Evolutionary conservation across 768 basidiomycete genomes (phyloP).

Genomic region (Harrya chromipes): DNA sequence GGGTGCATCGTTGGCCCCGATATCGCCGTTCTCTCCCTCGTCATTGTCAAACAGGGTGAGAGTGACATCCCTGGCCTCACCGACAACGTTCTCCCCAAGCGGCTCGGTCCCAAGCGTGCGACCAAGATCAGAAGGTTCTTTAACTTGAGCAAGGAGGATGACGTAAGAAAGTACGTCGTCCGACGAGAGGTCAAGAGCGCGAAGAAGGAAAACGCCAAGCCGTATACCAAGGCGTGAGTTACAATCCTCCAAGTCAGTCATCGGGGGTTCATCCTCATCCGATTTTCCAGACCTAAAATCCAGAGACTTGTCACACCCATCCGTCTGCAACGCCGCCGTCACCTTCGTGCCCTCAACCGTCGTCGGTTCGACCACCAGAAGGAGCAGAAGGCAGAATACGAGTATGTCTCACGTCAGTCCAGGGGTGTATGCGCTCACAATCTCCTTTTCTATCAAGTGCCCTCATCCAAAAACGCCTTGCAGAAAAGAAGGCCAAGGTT

Average conservation of each 20-base stretch:
- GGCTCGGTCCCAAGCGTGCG: constrained; percentile 95
- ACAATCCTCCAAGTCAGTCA: background rate
- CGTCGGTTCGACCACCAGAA: constrained; percentile 88
- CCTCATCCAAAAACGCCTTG: constrained; percentile 82
- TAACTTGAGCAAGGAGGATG: constrained; percentile 96
- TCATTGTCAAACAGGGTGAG: constrained; percentile 97
- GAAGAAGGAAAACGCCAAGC: constrained; percentile 90
- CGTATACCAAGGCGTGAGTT: constrained; percentile 94
- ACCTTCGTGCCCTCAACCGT: constrained; percentile 84
- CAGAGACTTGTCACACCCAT: constrained; percentile 94
- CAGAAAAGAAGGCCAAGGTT: constrained; percentile 90
- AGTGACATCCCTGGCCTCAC: constrained; percentile 87
- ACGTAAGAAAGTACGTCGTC: constrained; percentile 97
- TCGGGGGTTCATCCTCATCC: background rate
- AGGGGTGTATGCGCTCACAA: background rate
- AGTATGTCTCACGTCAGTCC: constrained; percentile 43
- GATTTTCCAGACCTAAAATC: constrained; percentile 76
- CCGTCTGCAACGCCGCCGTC: constrained; percentile 95
- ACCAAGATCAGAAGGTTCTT: constrained; percentile 98
- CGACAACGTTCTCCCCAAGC: constrained; percentile 89
- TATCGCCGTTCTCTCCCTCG: constrained; percentile 89
- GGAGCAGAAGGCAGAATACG: constrained; percentile 94
- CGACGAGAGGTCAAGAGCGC: constrained; percentile 83
- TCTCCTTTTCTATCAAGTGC: constrained; percentile 35
- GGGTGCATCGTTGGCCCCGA: constrained; percentile 98